phyloP scores from a whole-genome alignment of 129 eudicot species.

The Pulicaria dysenterica region DNA sequence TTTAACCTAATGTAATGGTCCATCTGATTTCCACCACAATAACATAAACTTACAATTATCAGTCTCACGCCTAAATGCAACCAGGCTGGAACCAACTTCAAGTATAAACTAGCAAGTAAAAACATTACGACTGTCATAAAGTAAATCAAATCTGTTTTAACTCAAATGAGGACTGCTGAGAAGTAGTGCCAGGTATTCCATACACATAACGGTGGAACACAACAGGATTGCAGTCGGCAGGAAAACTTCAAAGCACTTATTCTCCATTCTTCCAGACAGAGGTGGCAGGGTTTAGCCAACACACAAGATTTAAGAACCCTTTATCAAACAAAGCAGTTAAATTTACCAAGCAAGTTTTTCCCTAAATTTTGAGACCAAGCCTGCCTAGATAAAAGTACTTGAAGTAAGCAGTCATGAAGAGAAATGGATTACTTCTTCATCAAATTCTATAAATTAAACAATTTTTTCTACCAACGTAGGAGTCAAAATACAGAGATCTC shows the following conservation, averaged over 20 bases:
- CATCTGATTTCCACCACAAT: background rate
- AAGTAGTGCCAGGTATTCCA: background rate
- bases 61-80: conserved; percentile 13
- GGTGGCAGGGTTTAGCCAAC: background rate
- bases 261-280: conserved; percentile 1
- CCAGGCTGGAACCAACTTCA: background rate
- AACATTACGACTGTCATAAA: too few species aligned
- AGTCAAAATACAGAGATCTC: background rate
- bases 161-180: background rate
- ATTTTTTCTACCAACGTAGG: background rate
- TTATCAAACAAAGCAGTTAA: background rate
- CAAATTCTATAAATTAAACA: background rate
- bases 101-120: background rate
- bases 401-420: background rate
- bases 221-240: background rate
- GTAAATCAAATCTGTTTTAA: background rate
- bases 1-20: background rate
- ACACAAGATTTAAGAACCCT: conserved; percentile 12
- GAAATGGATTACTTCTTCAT: background rate
- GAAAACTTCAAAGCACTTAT: background rate
- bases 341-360: conserved; percentile 3
- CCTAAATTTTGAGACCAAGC: background rate
- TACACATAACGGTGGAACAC: background rate
- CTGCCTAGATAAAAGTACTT: conserved; percentile 7
- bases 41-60: background rate